Conservation (phyloP, 768 basidiomycete species). For the Chalciporus piperatus region DNA sequence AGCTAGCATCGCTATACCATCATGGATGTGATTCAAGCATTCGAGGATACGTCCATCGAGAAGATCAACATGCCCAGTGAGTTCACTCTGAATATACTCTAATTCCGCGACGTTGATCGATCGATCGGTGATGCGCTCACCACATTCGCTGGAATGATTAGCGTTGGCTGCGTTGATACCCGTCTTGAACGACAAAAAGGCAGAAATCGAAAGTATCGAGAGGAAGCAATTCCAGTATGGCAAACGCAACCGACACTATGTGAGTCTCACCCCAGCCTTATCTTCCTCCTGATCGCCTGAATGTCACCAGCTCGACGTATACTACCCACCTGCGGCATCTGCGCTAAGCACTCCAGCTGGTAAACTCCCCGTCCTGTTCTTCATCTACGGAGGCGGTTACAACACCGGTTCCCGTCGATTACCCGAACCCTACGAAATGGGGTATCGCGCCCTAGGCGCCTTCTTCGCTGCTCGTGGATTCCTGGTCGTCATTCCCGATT, state of each 20-base stretch:
- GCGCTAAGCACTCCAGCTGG: constrained; percentile 21
- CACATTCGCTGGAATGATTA: constrained; percentile 18
- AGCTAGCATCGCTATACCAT: not conserved
- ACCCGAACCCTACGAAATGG: constrained; percentile 46
- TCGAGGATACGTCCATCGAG: constrained; percentile 30
- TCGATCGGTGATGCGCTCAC: constrained; percentile 1
- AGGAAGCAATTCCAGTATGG: constrained; percentile 59
- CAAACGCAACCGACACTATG: constrained; percentile 38
- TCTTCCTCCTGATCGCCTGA: not conserved
- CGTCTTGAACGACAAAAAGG: constrained; percentile 45
- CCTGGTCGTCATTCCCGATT: constrained; percentile 66
- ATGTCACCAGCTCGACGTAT: constrained; percentile 56
- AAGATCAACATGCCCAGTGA: constrained; percentile 36
- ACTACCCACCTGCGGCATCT: constrained; percentile 46
- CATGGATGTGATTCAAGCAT: constrained; percentile 38
- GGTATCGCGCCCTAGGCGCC: constrained; percentile 55
- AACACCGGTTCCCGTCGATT: constrained; percentile 47
- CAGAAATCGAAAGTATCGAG: constrained; percentile 46
- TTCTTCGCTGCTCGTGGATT: constrained; percentile 62
- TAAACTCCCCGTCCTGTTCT: constrained; percentile 54
- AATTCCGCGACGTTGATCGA: constrained; percentile 1
- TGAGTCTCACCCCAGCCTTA: not conserved
- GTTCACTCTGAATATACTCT: not conserved
- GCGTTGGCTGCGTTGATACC: constrained; percentile 50
- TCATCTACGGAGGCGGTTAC: constrained; percentile 68